These are phyloP conservation scores for Cutaneotrichosporon cavernicola DNA, from an alignment of 1,284 basidiomycete species.

Conservation along the genomic window DNA sequence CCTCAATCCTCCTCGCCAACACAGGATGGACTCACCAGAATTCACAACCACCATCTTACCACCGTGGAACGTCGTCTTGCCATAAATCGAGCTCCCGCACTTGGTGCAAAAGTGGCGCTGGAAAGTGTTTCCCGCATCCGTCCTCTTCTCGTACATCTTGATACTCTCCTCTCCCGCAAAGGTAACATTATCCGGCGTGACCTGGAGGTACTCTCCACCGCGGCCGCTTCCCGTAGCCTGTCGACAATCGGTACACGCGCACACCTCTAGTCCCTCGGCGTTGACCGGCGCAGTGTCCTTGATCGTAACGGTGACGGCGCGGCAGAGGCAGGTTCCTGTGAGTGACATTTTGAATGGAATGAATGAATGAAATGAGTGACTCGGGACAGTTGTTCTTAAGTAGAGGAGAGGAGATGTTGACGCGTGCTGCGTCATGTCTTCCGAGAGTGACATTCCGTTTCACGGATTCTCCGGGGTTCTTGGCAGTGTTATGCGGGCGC, in stretches of 20 bases:
- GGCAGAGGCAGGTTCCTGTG: conserved; percentile 8
- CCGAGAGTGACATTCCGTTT: too few species aligned
- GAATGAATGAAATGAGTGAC: background rate
- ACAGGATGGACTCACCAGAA: background rate
- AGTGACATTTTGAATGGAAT: conserved; percentile 3
- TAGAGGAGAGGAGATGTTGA: too few species aligned
- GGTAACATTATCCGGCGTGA: background rate
- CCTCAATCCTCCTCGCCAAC: background rate
- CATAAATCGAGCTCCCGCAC: background rate
- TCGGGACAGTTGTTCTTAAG: background rate
- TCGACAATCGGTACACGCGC: conserved; percentile 12
- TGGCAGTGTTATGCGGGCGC: too few species aligned
- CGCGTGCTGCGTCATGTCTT: too few species aligned
- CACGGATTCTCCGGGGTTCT: too few species aligned
- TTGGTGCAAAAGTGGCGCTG: background rate
- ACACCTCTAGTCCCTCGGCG: conserved; percentile 10
- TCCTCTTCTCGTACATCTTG: background rate
- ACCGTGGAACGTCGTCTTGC: background rate
- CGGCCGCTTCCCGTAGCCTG: background rate
- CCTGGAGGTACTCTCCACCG: conserved; percentile 1
- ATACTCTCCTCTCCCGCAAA: background rate
- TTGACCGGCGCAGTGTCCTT: background rate
- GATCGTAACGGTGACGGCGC: conserved; percentile 7
- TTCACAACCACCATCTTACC: background rate
- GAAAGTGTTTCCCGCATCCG: conserved; percentile 6